Evolutionary conservation across 805 yeast species (phyloP).

Genomic region (Wickerhamomyces rabaulensis): DNA sequence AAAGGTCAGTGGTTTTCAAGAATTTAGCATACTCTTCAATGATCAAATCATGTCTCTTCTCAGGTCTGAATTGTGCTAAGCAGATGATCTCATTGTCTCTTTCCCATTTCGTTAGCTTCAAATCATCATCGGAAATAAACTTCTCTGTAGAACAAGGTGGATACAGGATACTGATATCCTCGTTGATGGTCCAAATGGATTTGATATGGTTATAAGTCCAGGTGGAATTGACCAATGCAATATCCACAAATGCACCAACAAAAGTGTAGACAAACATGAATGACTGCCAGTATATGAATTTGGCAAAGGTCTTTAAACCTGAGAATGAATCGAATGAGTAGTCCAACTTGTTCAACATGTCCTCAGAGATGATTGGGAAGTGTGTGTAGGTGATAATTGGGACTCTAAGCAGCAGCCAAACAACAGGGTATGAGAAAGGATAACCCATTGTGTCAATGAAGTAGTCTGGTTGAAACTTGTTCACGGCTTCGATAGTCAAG

Average conservation of each 20-base stretch:
- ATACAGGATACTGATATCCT: constrained; percentile 49
- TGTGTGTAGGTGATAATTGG: constrained; percentile 91
- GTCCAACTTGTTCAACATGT: constrained; percentile 69
- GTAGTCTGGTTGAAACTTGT: constrained; percentile 69
- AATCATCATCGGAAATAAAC: constrained; percentile 24
- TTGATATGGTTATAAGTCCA: constrained; percentile 85
- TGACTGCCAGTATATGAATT: constrained; percentile 64
- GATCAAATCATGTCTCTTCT: constrained; percentile 79
- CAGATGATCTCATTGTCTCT: constrained; percentile 34
- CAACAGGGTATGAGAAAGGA: constrained; percentile 78
- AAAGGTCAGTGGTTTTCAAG: constrained; percentile 20
- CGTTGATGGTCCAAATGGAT: constrained; percentile 53
- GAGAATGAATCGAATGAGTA: constrained; percentile 19
- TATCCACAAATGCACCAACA: constrained; percentile 61
- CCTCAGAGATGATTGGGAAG: constrained; percentile 85
- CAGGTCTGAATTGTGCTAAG: constrained; percentile 93
- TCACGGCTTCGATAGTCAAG: constrained; percentile 66
- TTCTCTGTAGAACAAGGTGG: constrained; percentile 87
- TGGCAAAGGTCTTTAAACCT: constrained; percentile 28
- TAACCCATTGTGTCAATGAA: constrained; percentile 94
- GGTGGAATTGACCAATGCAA: constrained; percentile 75
- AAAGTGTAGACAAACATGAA: constrained; percentile 60
- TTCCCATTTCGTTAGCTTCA: constrained; percentile 14
- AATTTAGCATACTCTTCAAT: constrained; percentile 59
- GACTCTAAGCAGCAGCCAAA: constrained; percentile 48